A percentile compares a stretch with the other conserved stretches of the same genome.
These are phyloP conservation scores for Aureobasidium mangrovei DNA, from an alignment of 2,329 filamentous ascomycete genomes.

Conservation along the genomic window DNA sequence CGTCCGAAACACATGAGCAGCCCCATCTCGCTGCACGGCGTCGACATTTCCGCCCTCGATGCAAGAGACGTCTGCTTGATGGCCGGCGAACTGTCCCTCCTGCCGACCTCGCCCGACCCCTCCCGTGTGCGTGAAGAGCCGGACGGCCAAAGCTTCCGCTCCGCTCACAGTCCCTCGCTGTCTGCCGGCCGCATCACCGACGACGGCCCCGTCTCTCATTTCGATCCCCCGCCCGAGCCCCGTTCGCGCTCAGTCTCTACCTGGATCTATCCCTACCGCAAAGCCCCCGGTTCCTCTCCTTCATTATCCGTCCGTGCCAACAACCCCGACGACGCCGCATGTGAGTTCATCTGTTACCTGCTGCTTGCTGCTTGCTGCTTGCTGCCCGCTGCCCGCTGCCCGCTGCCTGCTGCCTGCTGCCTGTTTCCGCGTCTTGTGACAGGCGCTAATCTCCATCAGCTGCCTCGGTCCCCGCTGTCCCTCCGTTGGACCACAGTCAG, in stretches of 20 bases:
- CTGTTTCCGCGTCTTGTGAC: background rate
- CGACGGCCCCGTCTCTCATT: constrained; percentile 7
- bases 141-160: constrained; percentile 15
- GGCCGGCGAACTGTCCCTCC: constrained; percentile 21
- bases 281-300: constrained; percentile 39
- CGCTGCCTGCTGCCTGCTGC: background rate
- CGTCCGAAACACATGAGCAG: constrained; percentile 20
- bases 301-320: constrained; percentile 22
- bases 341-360: background rate
- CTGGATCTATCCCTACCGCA: constrained; percentile 16
- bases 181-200: constrained; percentile 16
- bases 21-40: constrained; percentile 27
- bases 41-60: constrained; percentile 30
- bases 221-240: constrained; percentile 7
- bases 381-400: too few relatives aligned
- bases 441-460: background rate
- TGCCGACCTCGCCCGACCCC: constrained; percentile 23
- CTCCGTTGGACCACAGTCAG: background rate
- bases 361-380: background rate
- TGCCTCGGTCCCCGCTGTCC: background rate
- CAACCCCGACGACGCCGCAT: background rate
- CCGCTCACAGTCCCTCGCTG: constrained; percentile 15
- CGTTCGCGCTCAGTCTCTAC: constrained; percentile 5
- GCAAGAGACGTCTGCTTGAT: constrained; percentile 19
- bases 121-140: constrained; percentile 10